These are phyloP conservation scores for Protomyces inouyei DNA, from an alignment of 1,139 yeast genomes.

Conservation along the genomic window DNA sequence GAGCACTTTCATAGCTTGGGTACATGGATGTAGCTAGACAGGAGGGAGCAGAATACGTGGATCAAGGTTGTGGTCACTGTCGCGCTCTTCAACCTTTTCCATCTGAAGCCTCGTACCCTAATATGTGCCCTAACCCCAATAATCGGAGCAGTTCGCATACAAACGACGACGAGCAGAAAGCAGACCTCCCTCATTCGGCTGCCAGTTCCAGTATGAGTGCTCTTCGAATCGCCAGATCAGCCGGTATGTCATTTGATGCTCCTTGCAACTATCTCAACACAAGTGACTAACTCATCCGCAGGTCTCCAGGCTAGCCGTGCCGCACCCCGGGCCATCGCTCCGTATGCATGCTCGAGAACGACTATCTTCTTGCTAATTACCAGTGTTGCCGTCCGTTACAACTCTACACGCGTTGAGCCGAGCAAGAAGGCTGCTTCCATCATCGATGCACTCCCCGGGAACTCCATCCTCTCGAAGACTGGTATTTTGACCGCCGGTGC, in stretches of 20 bases:
- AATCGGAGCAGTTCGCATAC: neutral
- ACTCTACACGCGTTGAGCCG: conserved; percentile 56
- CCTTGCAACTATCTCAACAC: neutral
- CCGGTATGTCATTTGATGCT: neutral
- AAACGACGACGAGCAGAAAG: neutral
- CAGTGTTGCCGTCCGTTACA: conserved; percentile 17
- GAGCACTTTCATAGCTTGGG: conserved; percentile 55
- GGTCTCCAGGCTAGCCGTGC: neutral
- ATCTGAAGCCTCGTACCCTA: too few relatives aligned
- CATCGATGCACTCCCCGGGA: conserved; percentile 91
- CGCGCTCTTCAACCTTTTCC: too few relatives aligned
- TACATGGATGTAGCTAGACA: neutral
- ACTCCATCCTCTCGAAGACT: conserved; percentile 79
- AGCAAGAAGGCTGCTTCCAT: conserved; percentile 86
- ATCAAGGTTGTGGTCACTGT: too few relatives aligned
- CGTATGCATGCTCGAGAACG: neutral
- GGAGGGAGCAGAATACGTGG: too few relatives aligned
- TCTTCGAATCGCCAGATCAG: neutral
- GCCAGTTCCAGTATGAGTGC: neutral
- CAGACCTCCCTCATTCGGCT: neutral
- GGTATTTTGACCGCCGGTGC: conserved; percentile 92
- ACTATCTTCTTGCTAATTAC: neutral
- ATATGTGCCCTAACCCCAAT: neutral
- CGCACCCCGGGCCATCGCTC: neutral
- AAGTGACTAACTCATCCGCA: neutral